Percentiles rank a stretch among this genome's conserved stretches.
These are phyloP conservation scores for Pichia pseudocactophila DNA, from an alignment of 805 yeast genomes.

Conservation along the genomic window DNA sequence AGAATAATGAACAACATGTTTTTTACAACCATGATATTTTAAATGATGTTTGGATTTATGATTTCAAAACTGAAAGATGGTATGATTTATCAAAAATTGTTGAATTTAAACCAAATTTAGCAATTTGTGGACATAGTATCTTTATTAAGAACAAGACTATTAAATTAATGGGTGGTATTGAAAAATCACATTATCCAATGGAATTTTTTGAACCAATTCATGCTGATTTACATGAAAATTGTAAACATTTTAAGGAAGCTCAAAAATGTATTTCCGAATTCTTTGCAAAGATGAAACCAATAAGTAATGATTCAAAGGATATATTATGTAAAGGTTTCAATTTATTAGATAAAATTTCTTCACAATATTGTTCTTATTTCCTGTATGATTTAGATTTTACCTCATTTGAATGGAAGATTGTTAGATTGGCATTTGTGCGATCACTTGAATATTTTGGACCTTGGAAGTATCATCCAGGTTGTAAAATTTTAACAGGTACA, in stretches of 20 bases:
- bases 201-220: neutral
- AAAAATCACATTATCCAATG: conserved; percentile 9
- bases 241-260: conserved; percentile 2
- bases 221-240: neutral
- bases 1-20: conserved; percentile 8
- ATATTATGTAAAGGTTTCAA: neutral
- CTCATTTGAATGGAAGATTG: neutral
- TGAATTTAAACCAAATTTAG: conserved; percentile 4
- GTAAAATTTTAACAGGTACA: conserved; percentile 3
- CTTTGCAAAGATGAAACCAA: neutral
- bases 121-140: conserved; percentile 23
- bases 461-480: neutral
- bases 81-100: conserved; percentile 14
- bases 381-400: neutral
- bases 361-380: neutral
- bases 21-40: conserved; percentile 24
- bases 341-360: too few species aligned
- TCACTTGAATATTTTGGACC: conserved; percentile 3
- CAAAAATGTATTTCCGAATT: neutral
- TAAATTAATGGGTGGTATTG: conserved; percentile 22
- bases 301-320: conserved; percentile 1
- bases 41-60: conserved; percentile 46
- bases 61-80: conserved; percentile 38
- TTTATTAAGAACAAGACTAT: conserved; percentile 12
- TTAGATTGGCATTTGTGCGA: neutral